These are phyloP conservation scores for Lathyrus tuberosus DNA, from an alignment of 306 rosid species.

Conservation along the genomic window DNA sequence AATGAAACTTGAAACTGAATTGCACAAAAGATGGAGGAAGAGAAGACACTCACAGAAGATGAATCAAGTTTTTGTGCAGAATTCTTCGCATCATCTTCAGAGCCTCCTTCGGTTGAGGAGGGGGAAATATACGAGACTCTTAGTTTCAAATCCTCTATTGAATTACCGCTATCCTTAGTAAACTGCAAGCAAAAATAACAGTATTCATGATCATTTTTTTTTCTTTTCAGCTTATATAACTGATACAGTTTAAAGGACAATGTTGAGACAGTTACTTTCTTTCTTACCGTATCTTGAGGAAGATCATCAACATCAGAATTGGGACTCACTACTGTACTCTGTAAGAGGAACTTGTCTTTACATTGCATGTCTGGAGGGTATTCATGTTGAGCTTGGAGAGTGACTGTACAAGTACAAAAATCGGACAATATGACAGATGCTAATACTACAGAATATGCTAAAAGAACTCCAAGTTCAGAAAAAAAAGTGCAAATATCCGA, in stretches of 20 bases:
- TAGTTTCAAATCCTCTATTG: slow-evolving; percentile 85
- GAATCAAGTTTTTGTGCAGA: slow-evolving; percentile 51
- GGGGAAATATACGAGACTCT: slow-evolving; percentile 65
- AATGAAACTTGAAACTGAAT: slow-evolving; percentile 30
- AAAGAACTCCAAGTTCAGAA: neutral
- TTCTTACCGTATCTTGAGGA: slow-evolving; percentile 73
- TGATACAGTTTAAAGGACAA: slow-evolving; percentile 32
- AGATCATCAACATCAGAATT: slow-evolving; percentile 82
- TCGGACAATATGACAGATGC: slow-evolving; percentile 38
- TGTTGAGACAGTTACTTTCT: slow-evolving; percentile 23
- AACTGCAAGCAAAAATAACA: slow-evolving; percentile 58
- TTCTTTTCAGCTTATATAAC: slow-evolving; percentile 22
- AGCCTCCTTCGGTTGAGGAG: slow-evolving; percentile 52
- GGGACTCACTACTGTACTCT: slow-evolving; percentile 74
- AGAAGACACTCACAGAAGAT: slow-evolving; percentile 65
- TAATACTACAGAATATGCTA: slow-evolving; percentile 14
- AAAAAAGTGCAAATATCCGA: slow-evolving; percentile 24
- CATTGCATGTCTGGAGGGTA: slow-evolving; percentile 84
- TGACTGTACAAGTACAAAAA: slow-evolving; percentile 64
- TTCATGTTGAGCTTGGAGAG: slow-evolving; percentile 92
- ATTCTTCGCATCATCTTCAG: slow-evolving; percentile 65
- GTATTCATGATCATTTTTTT: slow-evolving; percentile 18
- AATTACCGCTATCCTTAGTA: slow-evolving; percentile 77
- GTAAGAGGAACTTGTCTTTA: slow-evolving; percentile 94
- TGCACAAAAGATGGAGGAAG: neutral